phyloP scores from a whole-genome alignment of 2,329 filamentous ascomycete species.

The Calonectria leucothoes region DNA sequence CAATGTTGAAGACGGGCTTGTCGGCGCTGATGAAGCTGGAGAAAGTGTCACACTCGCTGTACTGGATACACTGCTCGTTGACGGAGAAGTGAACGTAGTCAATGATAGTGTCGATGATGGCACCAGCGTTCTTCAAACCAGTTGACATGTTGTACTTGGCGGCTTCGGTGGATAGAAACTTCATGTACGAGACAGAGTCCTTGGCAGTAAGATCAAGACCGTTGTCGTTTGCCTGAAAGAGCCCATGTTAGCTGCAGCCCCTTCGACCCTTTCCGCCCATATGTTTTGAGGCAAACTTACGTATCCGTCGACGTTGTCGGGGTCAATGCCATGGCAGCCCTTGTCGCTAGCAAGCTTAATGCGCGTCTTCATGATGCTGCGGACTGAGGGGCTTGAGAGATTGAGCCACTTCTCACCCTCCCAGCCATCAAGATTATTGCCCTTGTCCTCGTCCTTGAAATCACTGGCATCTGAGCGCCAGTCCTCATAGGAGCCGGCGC shows the following conservation, averaged over 20 bases:
- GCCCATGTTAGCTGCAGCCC: not conserved
- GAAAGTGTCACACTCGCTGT: slow-evolving; percentile 69
- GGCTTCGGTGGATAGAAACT: slow-evolving; percentile 69
- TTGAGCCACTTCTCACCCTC: slow-evolving; percentile 75
- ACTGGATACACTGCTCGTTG: slow-evolving; percentile 76
- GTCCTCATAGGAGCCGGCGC: slow-evolving; percentile 75
- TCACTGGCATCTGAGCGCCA: slow-evolving; percentile 67
- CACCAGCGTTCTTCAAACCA: slow-evolving; percentile 76
- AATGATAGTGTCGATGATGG: slow-evolving; percentile 63
- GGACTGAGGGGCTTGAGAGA: slow-evolving; percentile 66
- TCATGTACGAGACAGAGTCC: slow-evolving; percentile 69
- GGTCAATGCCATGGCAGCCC: slow-evolving; percentile 76
- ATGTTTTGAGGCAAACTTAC: slow-evolving; percentile 47
- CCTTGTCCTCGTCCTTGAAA: slow-evolving; percentile 68
- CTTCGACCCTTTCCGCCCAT: not conserved
- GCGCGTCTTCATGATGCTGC: slow-evolving; percentile 71
- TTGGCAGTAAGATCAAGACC: slow-evolving; percentile 68
- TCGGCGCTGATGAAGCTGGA: slow-evolving; percentile 66
- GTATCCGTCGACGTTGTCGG: slow-evolving; percentile 78
- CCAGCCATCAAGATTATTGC: slow-evolving; percentile 72
- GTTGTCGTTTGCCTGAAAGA: slow-evolving; percentile 62
- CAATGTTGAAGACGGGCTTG: slow-evolving; percentile 80
- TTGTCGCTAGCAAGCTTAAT: slow-evolving; percentile 70
- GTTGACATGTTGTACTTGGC: slow-evolving; percentile 66
- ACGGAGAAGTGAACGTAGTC: slow-evolving; percentile 72